phyloP scores from a whole-genome alignment of 345 rosid species.

The Eucalyptus microcorys region DNA sequence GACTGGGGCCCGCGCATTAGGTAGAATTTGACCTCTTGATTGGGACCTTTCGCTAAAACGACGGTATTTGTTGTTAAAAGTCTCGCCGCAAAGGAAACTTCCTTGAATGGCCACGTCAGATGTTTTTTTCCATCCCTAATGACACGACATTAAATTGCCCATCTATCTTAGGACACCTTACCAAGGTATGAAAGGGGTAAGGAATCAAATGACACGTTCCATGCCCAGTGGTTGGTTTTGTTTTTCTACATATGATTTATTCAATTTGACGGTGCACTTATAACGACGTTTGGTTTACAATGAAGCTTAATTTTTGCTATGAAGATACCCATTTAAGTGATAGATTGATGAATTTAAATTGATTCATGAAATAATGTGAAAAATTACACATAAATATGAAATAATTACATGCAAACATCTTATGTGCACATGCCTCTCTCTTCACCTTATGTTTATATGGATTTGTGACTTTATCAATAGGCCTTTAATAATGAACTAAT shows the following conservation, averaged over 20 bases:
- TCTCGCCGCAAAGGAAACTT: neutral
- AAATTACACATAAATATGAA: no score
- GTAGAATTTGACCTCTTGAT: neutral
- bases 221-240: neutral
- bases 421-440: no score
- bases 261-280: neutral
- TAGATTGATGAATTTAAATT: neutral
- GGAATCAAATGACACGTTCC: neutral
- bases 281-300: rapidly evolving
- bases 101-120: neutral
- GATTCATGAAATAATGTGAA: neutral
- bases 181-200: neutral
- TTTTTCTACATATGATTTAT: neutral
- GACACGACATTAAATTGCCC: neutral
- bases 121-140: neutral
- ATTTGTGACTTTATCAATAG: neutral
- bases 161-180: neutral
- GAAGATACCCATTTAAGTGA: neutral
- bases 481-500: neutral
- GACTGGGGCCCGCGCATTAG: neutral
- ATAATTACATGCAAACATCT: no score
- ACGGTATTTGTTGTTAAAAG: neutral
- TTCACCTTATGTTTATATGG: no score
- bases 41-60: neutral
- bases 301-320: neutral